phyloP scores from a whole-genome alignment of 164 flowering plant species.

The Santalum album region DNA sequence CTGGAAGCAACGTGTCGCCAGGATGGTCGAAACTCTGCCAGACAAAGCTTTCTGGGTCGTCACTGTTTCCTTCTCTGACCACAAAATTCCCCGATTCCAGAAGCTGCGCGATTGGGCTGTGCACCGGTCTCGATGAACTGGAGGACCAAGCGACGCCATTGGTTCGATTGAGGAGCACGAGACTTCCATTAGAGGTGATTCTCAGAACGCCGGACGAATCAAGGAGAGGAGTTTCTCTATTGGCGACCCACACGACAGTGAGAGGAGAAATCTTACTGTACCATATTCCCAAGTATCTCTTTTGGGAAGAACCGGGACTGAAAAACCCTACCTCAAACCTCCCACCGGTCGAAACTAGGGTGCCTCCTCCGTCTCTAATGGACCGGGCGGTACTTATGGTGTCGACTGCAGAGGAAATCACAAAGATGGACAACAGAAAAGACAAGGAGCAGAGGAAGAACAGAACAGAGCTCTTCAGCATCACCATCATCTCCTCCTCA shows the following conservation, averaged over 20 bases:
- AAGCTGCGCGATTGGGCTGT: slow-evolving; percentile 2
- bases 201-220: background rate
- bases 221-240: background rate
- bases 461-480: too few relatives aligned
- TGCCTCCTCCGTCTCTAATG: background rate
- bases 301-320: background rate
- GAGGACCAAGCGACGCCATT: background rate
- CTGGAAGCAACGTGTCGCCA: background rate
- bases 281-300: background rate
- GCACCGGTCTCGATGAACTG: background rate
- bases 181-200: background rate
- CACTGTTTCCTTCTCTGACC: background rate
- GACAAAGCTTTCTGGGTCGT: background rate
- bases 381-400: background rate
- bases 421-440: background rate
- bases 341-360: background rate
- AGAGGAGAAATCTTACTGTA: background rate
- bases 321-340: background rate
- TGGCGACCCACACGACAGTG: background rate
- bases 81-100: background rate
- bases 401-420: background rate
- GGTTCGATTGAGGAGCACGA: background rate
- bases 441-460: too few relatives aligned
- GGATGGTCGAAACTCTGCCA: background rate
- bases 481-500: too few relatives aligned